Evolutionary conservation across 768 basidiomycete genomes (phyloP).

Genomic region (Boletales sp.): DNA sequence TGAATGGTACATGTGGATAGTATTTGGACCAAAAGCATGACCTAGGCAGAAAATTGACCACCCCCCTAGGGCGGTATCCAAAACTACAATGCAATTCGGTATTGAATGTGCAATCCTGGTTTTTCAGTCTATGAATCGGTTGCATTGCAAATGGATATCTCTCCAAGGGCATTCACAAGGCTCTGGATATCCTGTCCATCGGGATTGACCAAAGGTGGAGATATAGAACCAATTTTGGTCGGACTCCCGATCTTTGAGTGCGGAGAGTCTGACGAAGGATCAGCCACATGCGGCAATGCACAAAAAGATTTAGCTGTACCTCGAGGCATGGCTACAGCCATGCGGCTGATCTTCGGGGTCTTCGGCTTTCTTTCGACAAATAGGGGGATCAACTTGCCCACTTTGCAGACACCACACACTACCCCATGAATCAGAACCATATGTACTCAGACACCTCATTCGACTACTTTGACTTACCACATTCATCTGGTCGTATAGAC

Average conservation of each 20-base stretch:
- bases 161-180: conserved; percentile 10
- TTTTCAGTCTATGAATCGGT: not conserved
- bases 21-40: no score
- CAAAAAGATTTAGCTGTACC: conserved; percentile 30
- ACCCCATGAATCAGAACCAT: not conserved
- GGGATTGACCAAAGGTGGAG: not conserved
- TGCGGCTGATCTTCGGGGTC: conserved; percentile 38
- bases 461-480: conserved; percentile 40
- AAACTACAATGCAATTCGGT: no score
- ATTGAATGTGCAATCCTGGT: not conserved
- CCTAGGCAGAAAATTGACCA: no score
- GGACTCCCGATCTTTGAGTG: not conserved
- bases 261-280: conserved; percentile 17
- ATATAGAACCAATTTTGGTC: not conserved
- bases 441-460: not conserved
- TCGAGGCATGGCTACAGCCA: conserved; percentile 43
- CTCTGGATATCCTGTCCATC: conserved; percentile 4
- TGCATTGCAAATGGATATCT: conserved; percentile 9
- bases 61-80: no score
- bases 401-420: conserved; percentile 69
- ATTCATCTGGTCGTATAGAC: conserved; percentile 64
- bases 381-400: conserved; percentile 54
- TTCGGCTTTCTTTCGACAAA: conserved; percentile 41
- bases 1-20: no score
- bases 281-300: not conserved